Conservation (phyloP, 352 stramenopile genomes). For the Pythium dissimile region DNA sequence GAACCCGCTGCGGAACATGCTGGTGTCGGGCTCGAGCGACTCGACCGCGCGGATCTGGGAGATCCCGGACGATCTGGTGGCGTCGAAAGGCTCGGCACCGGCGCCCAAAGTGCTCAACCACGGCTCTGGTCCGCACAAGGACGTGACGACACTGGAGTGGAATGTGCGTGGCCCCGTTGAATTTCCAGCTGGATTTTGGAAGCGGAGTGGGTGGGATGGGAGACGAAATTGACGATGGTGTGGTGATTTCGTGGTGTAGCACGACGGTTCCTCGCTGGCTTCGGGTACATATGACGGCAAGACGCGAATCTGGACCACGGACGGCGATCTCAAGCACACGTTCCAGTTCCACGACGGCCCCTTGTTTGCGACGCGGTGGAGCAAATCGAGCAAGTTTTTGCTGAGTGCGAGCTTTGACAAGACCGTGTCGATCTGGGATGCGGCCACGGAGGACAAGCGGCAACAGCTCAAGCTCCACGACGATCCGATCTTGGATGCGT, state of each 20-base stretch:
- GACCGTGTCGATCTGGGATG: slow-evolving; percentile 81
- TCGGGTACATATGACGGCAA: slow-evolving; percentile 96
- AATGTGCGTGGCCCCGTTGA: slow-evolving; percentile 84
- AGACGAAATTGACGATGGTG: slow-evolving; percentile 17
- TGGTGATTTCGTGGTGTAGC: slow-evolving; percentile 30
- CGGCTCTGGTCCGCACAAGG: slow-evolving; percentile 91
- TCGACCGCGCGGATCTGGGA: slow-evolving; percentile 94
- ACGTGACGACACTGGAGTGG: slow-evolving; percentile 98
- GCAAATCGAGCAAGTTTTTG: slow-evolving; percentile 65
- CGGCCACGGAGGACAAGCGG: slow-evolving; percentile 87
- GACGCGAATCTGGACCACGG: slow-evolving; percentile 70
- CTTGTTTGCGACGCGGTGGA: slow-evolving; percentile 85
- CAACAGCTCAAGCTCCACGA: slow-evolving; percentile 94
- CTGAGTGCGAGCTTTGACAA: slow-evolving; percentile 86
- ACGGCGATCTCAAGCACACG: slow-evolving; percentile 79
- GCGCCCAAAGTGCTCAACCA: slow-evolving; percentile 65
- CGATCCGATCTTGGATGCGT: slow-evolving; percentile 88
- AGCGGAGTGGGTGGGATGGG: not conserved
- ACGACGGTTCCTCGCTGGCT: slow-evolving; percentile 89
- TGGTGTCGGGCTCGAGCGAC: slow-evolving; percentile 96
- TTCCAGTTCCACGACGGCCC: slow-evolving; percentile 84
- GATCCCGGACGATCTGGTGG: slow-evolving; percentile 68
- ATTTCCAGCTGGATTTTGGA: too few species aligned
- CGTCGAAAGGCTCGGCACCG: slow-evolving; percentile 29
- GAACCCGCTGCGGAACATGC: slow-evolving; percentile 94